Evolutionary conservation across 1,284 basidiomycete species (phyloP).

Genomic region (Austropuccinia psidii): DNA sequence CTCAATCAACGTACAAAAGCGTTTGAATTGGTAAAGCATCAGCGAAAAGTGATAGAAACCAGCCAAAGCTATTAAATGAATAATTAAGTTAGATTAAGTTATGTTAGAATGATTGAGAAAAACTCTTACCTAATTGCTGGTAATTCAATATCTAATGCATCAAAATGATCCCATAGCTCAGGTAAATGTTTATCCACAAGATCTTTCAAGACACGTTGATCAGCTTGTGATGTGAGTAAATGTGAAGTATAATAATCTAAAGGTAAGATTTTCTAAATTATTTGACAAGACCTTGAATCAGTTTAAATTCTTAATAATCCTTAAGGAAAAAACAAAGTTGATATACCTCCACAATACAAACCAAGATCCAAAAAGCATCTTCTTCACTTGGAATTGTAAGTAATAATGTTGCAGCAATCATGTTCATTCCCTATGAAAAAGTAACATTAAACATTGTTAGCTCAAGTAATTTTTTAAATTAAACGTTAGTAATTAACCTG

Average conservation of each 20-base stretch:
- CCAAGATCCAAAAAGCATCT: constrained; percentile 92
- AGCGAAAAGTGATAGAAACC: constrained; percentile 94
- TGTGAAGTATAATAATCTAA: constrained; percentile 49
- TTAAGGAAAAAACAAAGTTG: constrained; percentile 54
- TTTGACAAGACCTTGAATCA: not conserved
- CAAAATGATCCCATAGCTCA: constrained; percentile 65
- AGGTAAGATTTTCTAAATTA: constrained; percentile 47
- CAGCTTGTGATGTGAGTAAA: constrained; percentile 71
- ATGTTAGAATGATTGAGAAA: not conserved
- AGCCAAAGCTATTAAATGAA: constrained; percentile 78
- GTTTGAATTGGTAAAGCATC: constrained; percentile 87
- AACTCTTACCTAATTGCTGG: constrained; percentile 66
- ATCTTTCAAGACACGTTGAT: constrained; percentile 80
- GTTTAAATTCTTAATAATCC: not conserved
- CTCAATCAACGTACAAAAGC: constrained; percentile 50
- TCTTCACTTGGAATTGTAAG: constrained; percentile 79
- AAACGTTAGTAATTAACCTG: constrained; percentile 38
- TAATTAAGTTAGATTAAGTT: not conserved
- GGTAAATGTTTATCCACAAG: constrained; percentile 73
- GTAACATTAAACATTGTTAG: not conserved
- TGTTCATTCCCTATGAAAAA: constrained; percentile 28
- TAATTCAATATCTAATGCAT: constrained; percentile 74
- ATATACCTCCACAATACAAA: constrained; percentile 79
- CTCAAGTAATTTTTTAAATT: not conserved
- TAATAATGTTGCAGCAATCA: constrained; percentile 78